Conservation (phyloP, 148 eudicot species). For the Rhododendron molle region DNA sequence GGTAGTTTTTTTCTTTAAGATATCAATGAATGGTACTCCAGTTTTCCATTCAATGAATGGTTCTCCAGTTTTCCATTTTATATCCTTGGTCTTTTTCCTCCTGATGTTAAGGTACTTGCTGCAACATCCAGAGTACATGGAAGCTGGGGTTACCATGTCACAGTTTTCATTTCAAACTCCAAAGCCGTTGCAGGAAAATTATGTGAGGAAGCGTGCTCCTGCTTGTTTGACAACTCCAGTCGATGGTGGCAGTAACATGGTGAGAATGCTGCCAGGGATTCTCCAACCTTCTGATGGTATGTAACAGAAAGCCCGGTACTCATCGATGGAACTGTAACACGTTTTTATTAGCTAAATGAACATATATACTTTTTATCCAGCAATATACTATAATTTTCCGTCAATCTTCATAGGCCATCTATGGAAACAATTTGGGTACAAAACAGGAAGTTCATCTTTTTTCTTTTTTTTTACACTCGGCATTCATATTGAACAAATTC, state of each 20-base stretch:
- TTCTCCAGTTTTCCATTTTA: background rate
- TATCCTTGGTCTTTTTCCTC: background rate
- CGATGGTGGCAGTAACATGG: background rate
- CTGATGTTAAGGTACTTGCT: conserved; percentile 51
- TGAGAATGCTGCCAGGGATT: background rate
- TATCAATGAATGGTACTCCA: background rate
- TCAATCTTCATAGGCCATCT: no score
- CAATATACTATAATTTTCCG: no score
- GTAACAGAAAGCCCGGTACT: background rate
- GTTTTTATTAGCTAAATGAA: background rate
- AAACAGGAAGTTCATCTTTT: no score
- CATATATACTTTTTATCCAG: no score
- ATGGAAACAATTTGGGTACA: no score
- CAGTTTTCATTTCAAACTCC: conserved; percentile 89
- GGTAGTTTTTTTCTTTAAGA: background rate
- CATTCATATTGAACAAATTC: no score
- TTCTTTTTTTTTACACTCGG: no score
- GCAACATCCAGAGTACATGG: conserved; percentile 58
- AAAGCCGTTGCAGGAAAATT: conserved; percentile 79
- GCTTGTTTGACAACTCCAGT: conserved; percentile 11
- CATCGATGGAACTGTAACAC: background rate
- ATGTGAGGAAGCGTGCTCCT: conserved; percentile 70
- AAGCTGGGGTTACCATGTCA: conserved; percentile 55
- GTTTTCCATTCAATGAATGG: background rate
- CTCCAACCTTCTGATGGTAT: conserved; percentile 34